phyloP scores from a whole-genome alignment of 805 yeast species.

The Cyberlindnera xylosilytica region DNA sequence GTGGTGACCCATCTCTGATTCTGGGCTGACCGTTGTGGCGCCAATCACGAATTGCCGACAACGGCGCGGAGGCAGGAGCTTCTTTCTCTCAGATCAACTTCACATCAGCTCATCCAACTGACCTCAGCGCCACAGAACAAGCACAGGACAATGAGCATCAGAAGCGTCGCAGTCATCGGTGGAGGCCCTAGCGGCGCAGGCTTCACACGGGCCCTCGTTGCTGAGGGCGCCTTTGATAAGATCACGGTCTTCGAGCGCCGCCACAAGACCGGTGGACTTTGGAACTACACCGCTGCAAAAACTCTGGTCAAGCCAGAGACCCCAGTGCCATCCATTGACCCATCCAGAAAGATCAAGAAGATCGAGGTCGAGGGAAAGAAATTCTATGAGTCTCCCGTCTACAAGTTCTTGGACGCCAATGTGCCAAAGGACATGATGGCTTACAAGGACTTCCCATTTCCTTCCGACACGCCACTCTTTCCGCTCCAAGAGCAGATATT shows the following conservation, averaged over 20 bases:
- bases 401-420: slow-evolving; percentile 67
- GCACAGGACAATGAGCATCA: slow-evolving; percentile 11
- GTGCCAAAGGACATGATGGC: slow-evolving; percentile 66
- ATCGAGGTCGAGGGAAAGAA: slow-evolving; percentile 21
- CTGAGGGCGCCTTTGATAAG: slow-evolving; percentile 42
- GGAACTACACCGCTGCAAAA: slow-evolving; percentile 49
- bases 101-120: too few relatives aligned
- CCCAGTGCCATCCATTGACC: slow-evolving; percentile 31
- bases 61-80: too few relatives aligned
- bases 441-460: slow-evolving; percentile 51
- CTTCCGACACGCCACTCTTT: slow-evolving; percentile 44
- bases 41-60: too few relatives aligned
- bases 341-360: slow-evolving; percentile 21
- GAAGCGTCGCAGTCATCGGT: slow-evolving; percentile 61
- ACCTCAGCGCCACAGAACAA: too few relatives aligned
- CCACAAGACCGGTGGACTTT: slow-evolving; percentile 67
- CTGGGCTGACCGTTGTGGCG: background rate
- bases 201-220: slow-evolving; percentile 56
- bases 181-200: slow-evolving; percentile 78
- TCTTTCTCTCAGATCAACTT: too few relatives aligned
- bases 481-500: slow-evolving; percentile 61
- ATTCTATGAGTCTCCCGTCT: slow-evolving; percentile 56
- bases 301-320: slow-evolving; percentile 2
- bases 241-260: slow-evolving; percentile 62
- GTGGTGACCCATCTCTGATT: too few relatives aligned